Evolutionary conservation across 2,329 filamentous ascomycete species (phyloP), one percentile per base, ranked within the genome.

Genomic region (Venturiaceae sp.): DNA sequence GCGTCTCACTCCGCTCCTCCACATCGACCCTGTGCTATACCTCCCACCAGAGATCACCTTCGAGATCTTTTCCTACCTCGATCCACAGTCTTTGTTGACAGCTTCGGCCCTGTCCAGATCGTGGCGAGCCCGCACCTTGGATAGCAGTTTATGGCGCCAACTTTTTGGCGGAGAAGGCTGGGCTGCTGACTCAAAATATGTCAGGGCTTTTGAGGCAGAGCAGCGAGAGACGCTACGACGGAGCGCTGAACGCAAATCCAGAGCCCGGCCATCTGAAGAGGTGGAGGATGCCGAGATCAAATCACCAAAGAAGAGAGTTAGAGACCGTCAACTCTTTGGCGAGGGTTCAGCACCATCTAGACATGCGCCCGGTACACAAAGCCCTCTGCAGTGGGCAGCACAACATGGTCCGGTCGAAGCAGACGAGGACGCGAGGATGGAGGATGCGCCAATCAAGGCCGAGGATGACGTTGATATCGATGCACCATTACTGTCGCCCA

Each of bases 41-140:
- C 82, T 99, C 0, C 94, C 94, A 0, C 84, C 89, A 28, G 94
- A 99, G 71, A 88, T 99, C 66, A 95, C 90, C 61, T 85, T 94
- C 47, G 87, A 95, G 67, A 87, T 97, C 47, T 85, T 99, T 46
- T 86, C 87, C 16, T 94, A 91, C 67, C 84, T 99, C 54, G 88
- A 92, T 58, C 87, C 91, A 0, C 71, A 84, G 30, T 94, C 91
- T 0, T 78, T 99, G 39, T 79, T 97, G 59, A 84, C 83, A 54
- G 88, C 92, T 2, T 90, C 90, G 0, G 81, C 83, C 47, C 84
- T 90, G 16, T 96, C 90, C 36, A 84, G 85, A 52, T 79, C 84
- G 62, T 99, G 94, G 92, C 86, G 92, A 62, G 80, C 82, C 19
- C 79, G 94, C 19, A 86, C 92, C 5, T 74, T 91, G 55, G 94